Evolutionary conservation across 148 eudicot species (phyloP), one percentile per base, ranked within the genome.

Genomic region (Rheum nobile): DNA sequence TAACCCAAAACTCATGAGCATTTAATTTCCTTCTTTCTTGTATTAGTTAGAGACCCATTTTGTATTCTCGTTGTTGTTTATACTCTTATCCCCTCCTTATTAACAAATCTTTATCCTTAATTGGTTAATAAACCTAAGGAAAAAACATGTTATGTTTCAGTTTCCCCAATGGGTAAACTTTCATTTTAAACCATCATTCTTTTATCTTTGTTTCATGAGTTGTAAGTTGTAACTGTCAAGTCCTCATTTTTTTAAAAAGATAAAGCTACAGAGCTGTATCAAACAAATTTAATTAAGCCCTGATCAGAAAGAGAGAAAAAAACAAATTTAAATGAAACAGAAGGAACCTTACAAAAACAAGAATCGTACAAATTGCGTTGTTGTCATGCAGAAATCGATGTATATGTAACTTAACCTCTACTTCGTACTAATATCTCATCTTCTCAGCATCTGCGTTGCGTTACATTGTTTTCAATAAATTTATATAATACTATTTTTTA

Each of bases 351-450:
- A 63, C 31, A 63, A 63, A 63, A 31, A 31, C 69, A 31, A 63
- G 38, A 63, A 17, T 31, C 8, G 69, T 63, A 63, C 69, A 63
- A 29, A 31, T 31, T 63, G 69, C 69, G 38, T 16, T 63, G 69
- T 63, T 63, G 69, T 63, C 69, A 63, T 63, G 38, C 38, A 63
- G 69, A 31, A 63, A 63, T 63, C 69, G 69, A 63, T 63, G 69
- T 31, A 32, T 28, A 16, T 29, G 69, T 63, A 63, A 17, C 69
- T 63, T 63, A 63, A 32, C 69, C 69, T 63, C 69, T 32, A 63
- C 69, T 63, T 63, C 69, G 8, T 63, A 63, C 69, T 63, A 63
- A 63, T 14, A 63, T 63, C 21, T 63, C 69, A 32, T 63, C 35
- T 63, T 63, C 69, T 63, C 69, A 63, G 69, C 69, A 63, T 14